Base-by-base conservation (phyloP, 164 flowering plant genomes). In the Cinnamomum chago region DNA sequence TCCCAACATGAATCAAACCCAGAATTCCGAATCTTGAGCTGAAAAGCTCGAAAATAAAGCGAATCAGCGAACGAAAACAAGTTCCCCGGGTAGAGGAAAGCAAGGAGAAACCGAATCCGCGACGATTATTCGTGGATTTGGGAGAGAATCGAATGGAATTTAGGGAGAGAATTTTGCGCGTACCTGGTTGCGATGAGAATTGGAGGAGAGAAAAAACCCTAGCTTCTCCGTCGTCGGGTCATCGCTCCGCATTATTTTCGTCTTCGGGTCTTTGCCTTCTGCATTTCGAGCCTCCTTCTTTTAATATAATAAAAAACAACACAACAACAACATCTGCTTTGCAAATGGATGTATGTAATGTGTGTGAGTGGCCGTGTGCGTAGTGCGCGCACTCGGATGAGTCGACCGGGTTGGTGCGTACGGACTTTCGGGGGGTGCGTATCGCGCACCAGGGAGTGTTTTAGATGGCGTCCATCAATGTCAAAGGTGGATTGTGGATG, bases 171-270 rank as follows among this genome's bases (percentile, higher is more conserved):
- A 17, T 25, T 30, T 28, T 66, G 11, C 28, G 17, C 14, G 13
- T 22, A 64, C 67, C 67, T 64, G 17, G 47, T 1, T 40, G 47
- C 1, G 47, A 9, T 27, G 28, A 30, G 28, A 18, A 55, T 55
- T 55, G 60, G n/a, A 55, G n/a, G n/a, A 55, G 60, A 17, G 60
- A 55, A 55, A 74, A 75, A 88, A 85, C 22, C 91, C 91, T 55
- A 88, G 86, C 74, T 83, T 72, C 35, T 77, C 27, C 72, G 84
- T 78, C 71, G 86, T 79, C 71, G 88, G 87, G 76, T 85, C 87
- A 40, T 82, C 83, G 73, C 78, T 81, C 81, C 67, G 83, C 90
- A 88, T 88, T 55, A 62, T 64, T 72, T 50, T 72, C 68, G 20
- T 58, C 73, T 64, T 62, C 30, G 14, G 58, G 68, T 40, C 50